Evolutionary conservation across 805 yeast genomes (phyloP), one percentile per base, ranked within the genome.

Genomic region (Dipodascus albidus): DNA sequence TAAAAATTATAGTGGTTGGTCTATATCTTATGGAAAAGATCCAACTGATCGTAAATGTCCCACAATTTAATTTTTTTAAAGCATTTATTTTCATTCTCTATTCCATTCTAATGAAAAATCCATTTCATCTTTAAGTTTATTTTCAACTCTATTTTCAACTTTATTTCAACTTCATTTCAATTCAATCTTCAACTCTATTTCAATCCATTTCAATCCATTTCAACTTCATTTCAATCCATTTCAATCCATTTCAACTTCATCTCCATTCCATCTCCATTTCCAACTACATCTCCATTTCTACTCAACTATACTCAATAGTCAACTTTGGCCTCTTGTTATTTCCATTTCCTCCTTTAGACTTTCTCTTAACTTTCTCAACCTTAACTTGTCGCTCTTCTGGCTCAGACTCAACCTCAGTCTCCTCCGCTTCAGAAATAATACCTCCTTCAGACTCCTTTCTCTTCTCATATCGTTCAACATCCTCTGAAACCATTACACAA

Each of bases 361-460:
- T 55, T 58, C 58, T 58, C 47, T 50, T 49, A n/a, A n/a, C 50
- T 52, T 47, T 31, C 38, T 44, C 47, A 49, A 49, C 47, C 56
- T 51, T 54, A 23, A 53, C 42, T 50, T 50, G 9, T 41, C 50
- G 14, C 53, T 55, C 47, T 41, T 58, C 59, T 1, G 51, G 56
- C 24, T 66, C 69, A 15, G 59, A 50, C 47, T 65, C 69, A 58
- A 81, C 85, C 64, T 81, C 87, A 20, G 84, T 84, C 57, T 84
- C 87, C 54, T 84, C 81, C 65, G 85, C 93, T 59, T 80, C 83
- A 61, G 85, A 91, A 61, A 87, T 80, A 59, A 82, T 86, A 42
- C 22, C 23, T 21, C n/a, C 31, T 21, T 21, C 49, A 52, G 82
- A 78, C 49, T 69, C 81, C 69, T 81, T 84, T 83, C 85, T 80